Conservation (phyloP, 2,329 filamentous ascomycete genomes). For the Monilinia fructigena region DNA sequence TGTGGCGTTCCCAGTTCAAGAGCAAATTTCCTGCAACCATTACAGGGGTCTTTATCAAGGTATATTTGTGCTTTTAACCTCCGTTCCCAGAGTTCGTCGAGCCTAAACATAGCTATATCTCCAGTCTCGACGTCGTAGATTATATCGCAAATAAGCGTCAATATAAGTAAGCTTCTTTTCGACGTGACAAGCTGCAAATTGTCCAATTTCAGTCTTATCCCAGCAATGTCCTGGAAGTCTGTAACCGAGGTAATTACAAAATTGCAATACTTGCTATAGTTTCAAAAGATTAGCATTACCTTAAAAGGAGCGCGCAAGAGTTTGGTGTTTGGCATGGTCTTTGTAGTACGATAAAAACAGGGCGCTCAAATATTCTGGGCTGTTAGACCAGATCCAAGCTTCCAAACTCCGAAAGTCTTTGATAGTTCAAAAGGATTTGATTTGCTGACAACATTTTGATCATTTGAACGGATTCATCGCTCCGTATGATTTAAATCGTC, state of each 20-base stretch:
- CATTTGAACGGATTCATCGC: too few relatives aligned
- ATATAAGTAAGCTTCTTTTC: constrained; percentile 20
- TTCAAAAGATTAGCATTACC: not conserved
- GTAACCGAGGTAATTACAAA: constrained; percentile 15
- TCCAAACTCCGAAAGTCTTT: too few relatives aligned
- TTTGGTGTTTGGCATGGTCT: too few relatives aligned
- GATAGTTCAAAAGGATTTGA: too few relatives aligned
- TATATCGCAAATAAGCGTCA: not conserved
- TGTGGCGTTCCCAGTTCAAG: not conserved
- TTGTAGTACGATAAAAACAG: not conserved
- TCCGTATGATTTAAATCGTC: too few relatives aligned
- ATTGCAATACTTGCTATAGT: constrained; percentile 7
- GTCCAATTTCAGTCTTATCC: constrained; percentile 13
- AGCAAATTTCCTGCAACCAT: constrained; percentile 6
- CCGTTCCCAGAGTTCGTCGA: constrained; percentile 1
- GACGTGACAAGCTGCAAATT: constrained; percentile 18
- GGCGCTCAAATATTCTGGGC: too few relatives aligned
- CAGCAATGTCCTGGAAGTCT: constrained; percentile 6
- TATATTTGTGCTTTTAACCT: not conserved
- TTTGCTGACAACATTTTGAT: too few relatives aligned
- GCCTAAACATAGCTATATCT: constrained; percentile 1
- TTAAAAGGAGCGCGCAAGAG: not conserved
- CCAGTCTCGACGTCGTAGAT: constrained; percentile 11
- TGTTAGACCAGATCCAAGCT: too few relatives aligned
- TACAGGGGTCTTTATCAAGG: constrained; percentile 12